These are phyloP conservation scores for Boletus coccyginus DNA, from an alignment of 768 basidiomycete species.

Conservation along the genomic window DNA sequence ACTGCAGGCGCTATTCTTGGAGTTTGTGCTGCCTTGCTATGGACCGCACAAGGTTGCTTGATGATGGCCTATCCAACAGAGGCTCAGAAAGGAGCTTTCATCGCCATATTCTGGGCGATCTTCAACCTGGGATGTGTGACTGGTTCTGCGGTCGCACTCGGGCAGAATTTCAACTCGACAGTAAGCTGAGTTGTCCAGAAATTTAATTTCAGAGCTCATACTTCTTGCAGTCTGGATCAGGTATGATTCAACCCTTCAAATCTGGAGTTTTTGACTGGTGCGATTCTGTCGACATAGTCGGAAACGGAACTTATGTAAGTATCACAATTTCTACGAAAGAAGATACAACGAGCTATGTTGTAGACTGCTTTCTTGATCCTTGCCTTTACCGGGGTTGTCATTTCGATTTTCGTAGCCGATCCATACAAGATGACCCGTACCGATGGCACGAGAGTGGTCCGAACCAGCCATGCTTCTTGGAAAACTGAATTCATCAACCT, in stretches of 20 bases:
- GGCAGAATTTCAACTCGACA: constrained; percentile 61
- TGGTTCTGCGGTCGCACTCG: constrained; percentile 73
- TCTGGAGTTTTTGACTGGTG: neutral
- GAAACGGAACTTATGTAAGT: constrained; percentile 83
- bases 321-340: constrained; percentile 15
- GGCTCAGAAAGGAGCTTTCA: constrained; percentile 52
- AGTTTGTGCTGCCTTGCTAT: constrained; percentile 48
- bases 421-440: constrained; percentile 73
- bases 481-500: constrained; percentile 68
- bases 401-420: constrained; percentile 67
- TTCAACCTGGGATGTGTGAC: constrained; percentile 82
- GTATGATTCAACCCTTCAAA: constrained; percentile 8
- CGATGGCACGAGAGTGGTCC: constrained; percentile 65
- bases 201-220: neutral
- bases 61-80: constrained; percentile 60
- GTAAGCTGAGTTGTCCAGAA: constrained; percentile 33
- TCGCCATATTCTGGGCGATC: constrained; percentile 60
- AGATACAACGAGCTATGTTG: neutral
- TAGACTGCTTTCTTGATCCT: constrained; percentile 78
- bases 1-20: constrained; percentile 50
- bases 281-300: constrained; percentile 37
- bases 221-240: constrained; percentile 26
- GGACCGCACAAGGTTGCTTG: constrained; percentile 50
- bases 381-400: constrained; percentile 60
- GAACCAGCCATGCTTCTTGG: constrained; percentile 69